A percentile compares a stretch with the other conserved stretches of the same genome.
phyloP scores from a whole-genome alignment of 306 rosid species.

The Notholithocarpus densiflorus region DNA sequence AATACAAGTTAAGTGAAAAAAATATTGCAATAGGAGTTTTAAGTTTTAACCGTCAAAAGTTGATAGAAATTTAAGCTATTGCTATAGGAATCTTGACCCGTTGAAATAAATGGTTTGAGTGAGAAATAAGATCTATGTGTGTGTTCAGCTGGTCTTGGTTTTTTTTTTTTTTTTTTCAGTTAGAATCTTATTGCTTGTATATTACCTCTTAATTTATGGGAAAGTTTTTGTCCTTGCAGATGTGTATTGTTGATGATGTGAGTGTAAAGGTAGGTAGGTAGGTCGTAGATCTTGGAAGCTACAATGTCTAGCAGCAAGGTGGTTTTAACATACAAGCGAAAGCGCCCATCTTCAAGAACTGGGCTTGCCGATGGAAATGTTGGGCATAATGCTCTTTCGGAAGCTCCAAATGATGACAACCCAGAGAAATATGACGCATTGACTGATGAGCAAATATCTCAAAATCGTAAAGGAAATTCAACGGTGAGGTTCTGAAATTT shows the following conservation, averaged over 20 bases:
- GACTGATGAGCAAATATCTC: constrained; percentile 25
- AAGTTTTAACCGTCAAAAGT: no score
- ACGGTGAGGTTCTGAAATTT: constrained; percentile 31
- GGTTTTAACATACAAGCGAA: constrained; percentile 61
- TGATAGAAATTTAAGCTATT: no score
- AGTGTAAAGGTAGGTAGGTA: background rate
- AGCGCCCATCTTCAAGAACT: constrained; percentile 33
- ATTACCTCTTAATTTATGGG: background rate
- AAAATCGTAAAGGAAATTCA: constrained; percentile 30
- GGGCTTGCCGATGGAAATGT: constrained; percentile 26
- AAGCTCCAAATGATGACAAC: constrained; percentile 11
- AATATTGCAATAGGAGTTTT: no score
- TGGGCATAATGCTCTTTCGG: constrained; percentile 19
- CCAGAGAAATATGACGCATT: constrained; percentile 19
- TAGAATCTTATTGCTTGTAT: background rate
- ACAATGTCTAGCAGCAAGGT: constrained; percentile 55
- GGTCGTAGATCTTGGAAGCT: constrained; percentile 17
- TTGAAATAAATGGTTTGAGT: background rate
- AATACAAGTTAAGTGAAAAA: no score
- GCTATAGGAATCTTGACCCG: no score
- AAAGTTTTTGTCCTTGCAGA: background rate
- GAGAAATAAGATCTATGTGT: background rate
- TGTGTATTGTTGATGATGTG: background rate
- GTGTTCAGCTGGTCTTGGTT: background rate
- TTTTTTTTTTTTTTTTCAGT: background rate